A percentile compares a stretch with the other conserved stretches of the same genome.
Evolutionary conservation across 306 rosid species (phyloP).

Genomic region (Inga laurina): DNA sequence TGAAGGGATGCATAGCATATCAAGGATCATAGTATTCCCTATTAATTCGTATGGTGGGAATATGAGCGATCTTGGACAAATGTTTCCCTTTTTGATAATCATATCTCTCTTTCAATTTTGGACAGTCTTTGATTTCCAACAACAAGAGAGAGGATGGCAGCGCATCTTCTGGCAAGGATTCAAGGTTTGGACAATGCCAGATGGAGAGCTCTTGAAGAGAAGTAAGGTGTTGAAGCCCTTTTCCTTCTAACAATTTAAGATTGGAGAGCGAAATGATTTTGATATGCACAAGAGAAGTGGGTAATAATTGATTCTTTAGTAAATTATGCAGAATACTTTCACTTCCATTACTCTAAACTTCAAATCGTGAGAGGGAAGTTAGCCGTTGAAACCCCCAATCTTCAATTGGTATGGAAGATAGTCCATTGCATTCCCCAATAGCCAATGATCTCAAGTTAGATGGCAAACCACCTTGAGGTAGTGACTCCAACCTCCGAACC

Average conservation of each 20-base stretch:
- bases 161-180: conserved; percentile 1
- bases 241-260: not conserved
- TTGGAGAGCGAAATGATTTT: fast-evolving
- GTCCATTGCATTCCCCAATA: not conserved
- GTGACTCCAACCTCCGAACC: not conserved
- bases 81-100: not conserved
- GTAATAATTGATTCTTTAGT: not conserved
- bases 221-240: not conserved
- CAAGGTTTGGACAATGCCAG: not conserved
- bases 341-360: not conserved
- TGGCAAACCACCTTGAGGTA: not conserved
- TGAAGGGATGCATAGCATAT: not conserved
- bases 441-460: not conserved
- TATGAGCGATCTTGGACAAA: conserved; percentile 9
- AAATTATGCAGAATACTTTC: not conserved
- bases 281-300: not conserved
- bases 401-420: not conserved
- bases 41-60: not conserved
- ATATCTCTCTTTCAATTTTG: not conserved
- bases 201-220: not conserved
- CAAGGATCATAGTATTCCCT: not conserved
- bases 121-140: fast-evolving
- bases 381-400: not conserved
- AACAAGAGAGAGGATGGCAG: not conserved
- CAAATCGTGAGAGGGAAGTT: not conserved